Evolutionary conservation across 2,329 filamentous ascomycete species (phyloP), one percentile per base, ranked within the genome.

Genomic region (Neoarthrinium moseri): DNA sequence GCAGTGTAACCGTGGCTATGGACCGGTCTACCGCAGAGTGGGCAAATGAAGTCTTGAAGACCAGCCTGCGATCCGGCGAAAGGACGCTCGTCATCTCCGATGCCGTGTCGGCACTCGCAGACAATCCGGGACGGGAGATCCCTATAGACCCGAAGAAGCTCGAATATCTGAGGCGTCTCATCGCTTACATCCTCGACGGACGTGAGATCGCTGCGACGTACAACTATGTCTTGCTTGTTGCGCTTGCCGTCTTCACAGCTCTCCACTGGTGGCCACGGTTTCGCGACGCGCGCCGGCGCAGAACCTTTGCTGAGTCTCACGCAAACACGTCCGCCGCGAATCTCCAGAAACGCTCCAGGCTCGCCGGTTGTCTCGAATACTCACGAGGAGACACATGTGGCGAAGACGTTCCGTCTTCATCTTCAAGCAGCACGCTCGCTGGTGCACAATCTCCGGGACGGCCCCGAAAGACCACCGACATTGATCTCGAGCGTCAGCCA

Each of bases 401-500:
- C 22, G 43, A 51, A 24, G 45, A 42, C 8, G 47, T 50, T 21
- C 43, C 48, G 5, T 63, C 56, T 1, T 65, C 63, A 1, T 67
- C 65, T 10, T 66, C 63, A 4, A 67, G 64, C 47, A 68, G 61
- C 45, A 64, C 62, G 4, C 33, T 64, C 6, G 50, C 57, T 13
- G 62, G 59, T 4, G 55, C 51, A 0, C 35, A 53, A 12, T 59
- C 59, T 6, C 63, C 61, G 2, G 50, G 53, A 7, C 37, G 44
- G 4, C 48, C 50, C 7, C 18, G 46, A 4, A 63, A 65, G 45
- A 49, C 56, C 26, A 36, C 39, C 12, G 45, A 59, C 5, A 20
- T 49, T 11, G 67, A 71, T 18, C 21, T 67, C 6, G 69, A 72
- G 50, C 56, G 61, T 4, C 57, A 62, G 24, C 68, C 68, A 4